Evolutionary conservation across 768 basidiomycete species (phyloP), one percentile per base, ranked within the genome.

Genomic region (Pleurotus eryngii): DNA sequence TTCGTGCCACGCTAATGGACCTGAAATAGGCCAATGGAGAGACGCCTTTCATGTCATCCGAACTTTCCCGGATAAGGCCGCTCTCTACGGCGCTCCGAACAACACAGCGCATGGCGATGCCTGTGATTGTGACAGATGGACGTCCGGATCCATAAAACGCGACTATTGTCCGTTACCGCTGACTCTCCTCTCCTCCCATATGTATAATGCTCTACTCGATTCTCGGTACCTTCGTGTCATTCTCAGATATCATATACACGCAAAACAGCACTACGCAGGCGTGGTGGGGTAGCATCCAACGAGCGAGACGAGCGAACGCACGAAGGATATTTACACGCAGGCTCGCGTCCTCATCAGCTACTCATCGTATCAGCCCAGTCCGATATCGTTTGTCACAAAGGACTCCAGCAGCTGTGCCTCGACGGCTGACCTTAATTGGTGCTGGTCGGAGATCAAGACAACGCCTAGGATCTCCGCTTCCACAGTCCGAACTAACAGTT

Each of bases 241-340:
- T 54, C 51, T 54, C 51, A 42, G 51, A 54, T 24, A 40, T 54
- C 17, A 54, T 54, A 38, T 54, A 37, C 20, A 54, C 51, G 51
- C 51, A 54, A 42, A 54, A 37, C 18, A 54, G 51, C 38, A 54
- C 51, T 35, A 54, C 51, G 51, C 51, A 54, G 51, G 51, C 51
- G 12, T 54, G 51, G 51, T 54, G 51, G 51, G 51, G 51, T 35
- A 54, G 51, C 24, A 54, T 54, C n/a, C 51, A 54, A 40, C 35
- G 51, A 12, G 42, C 51, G 35, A 54, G 51, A 42, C 35, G 51
- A 18, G 51, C 37, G 12, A 38, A 20, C n/a, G 22, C 37, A 5
- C 35, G 51, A 30, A 20, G 51, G 17, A 18, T 54, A 18, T 54
- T 20, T 39, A 54, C 51, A 22, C n/a, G 18, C 22, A 39, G 27